Evolutionary conservation across 2,329 filamentous ascomycete genomes (phyloP).

Genomic region (Epichloe brachyelytri): DNA sequence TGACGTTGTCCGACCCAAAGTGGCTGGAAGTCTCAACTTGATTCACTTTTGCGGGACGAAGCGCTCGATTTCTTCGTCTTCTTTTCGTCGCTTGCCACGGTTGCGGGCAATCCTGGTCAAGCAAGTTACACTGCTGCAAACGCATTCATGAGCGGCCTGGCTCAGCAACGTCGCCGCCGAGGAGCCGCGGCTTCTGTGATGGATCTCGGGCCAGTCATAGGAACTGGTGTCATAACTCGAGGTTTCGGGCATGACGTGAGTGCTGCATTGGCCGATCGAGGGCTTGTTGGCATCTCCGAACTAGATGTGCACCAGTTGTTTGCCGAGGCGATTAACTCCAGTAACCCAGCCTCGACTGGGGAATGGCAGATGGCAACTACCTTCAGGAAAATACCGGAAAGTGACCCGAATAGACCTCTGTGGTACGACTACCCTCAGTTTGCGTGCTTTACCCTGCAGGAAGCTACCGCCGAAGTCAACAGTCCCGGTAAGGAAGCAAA

Average conservation of each 20-base stretch:
- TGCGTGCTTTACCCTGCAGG: not conserved
- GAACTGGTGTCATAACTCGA: conserved; percentile 18
- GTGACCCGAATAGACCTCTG: not conserved
- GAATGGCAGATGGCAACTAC: not conserved
- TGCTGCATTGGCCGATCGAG: not conserved
- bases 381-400: not conserved
- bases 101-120: conserved; percentile 24
- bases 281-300: conserved; percentile 13
- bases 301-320: conserved; percentile 18
- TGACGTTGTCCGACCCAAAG: conserved; percentile 20
- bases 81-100: conserved; percentile 18
- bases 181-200: conserved; percentile 26
- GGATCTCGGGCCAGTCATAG: conserved; percentile 24
- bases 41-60: conserved; percentile 16
- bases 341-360: not conserved
- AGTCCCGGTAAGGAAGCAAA: not conserved
- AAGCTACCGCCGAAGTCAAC: not conserved
- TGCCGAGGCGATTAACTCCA: conserved; percentile 14
- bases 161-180: conserved; percentile 19
- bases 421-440: not conserved
- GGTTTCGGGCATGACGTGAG: not conserved
- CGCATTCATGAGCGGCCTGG: conserved; percentile 27
- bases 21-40: conserved; percentile 19
- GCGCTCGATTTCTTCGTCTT: conserved; percentile 26
- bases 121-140: conserved; percentile 33